phyloP scores from a whole-genome alignment of 768 basidiomycete genomes.

The Steccherinum ochraceum region DNA sequence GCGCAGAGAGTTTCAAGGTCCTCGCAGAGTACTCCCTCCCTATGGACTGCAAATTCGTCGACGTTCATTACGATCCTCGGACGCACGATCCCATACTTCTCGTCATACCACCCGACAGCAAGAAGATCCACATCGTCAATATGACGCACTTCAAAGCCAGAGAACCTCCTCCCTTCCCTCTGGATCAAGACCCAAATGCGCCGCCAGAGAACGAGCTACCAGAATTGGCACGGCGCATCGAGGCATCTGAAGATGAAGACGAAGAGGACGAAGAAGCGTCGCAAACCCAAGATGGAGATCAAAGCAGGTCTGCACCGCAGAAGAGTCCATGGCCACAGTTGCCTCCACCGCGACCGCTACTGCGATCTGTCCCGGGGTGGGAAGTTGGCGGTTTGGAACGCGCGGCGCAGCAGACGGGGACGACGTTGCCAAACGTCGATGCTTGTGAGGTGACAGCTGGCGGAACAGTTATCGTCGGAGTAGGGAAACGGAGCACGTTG shows the following conservation, averaged over 20 bases:
- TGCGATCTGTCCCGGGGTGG: background rate
- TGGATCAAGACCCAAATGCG: conserved; percentile 14
- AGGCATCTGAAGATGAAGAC: background rate
- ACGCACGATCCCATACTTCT: conserved; percentile 48
- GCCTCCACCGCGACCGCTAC: background rate
- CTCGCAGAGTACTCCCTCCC: conserved; percentile 45
- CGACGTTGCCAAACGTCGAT: conserved; percentile 2
- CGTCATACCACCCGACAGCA: conserved; percentile 36
- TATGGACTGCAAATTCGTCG: conserved; percentile 34
- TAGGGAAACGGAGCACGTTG: conserved; percentile 15
- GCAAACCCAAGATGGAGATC: background rate
- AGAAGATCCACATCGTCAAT: conserved; percentile 39
- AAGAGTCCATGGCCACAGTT: background rate
- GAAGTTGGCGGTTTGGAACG: background rate
- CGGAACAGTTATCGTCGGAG: conserved; percentile 15
- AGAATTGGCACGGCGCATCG: background rate
- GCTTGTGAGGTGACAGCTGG: conserved; percentile 17
- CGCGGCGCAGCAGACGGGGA: background rate
- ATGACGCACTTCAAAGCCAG: conserved; percentile 40
- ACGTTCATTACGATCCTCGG: conserved; percentile 25
- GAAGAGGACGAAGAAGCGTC: conserved; percentile 4
- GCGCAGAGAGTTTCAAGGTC: conserved; percentile 59
- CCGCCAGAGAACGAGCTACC: background rate
- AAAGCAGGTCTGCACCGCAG: background rate
- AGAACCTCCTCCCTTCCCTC: conserved; percentile 35